Percentiles rank a stretch among this genome's conserved stretches.
Evolutionary conservation across 306 rosid genomes (phyloP).

Genomic region (Comarum palustre): DNA sequence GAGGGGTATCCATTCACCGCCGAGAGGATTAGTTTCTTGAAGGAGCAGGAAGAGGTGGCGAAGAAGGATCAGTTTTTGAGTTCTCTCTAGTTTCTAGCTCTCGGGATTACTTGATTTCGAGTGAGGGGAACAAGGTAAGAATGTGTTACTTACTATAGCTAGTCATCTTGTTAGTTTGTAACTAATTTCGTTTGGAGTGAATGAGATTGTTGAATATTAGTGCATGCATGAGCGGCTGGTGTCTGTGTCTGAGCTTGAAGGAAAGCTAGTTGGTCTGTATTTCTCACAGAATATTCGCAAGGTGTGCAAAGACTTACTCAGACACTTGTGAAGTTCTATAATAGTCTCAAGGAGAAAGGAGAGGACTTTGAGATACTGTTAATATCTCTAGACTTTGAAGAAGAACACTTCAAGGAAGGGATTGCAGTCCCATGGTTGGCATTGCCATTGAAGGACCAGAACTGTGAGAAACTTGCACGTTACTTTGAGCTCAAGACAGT

Average conservation of each 20-base stretch:
- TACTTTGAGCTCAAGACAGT: slow-evolving; percentile 38
- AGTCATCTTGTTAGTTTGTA: neutral
- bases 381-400: slow-evolving; percentile 38
- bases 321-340: slow-evolving; percentile 34
- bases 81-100: slow-evolving; percentile 40
- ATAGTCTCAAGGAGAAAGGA: slow-evolving; percentile 42
- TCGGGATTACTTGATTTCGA: slow-evolving; percentile 42
- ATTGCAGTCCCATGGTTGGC: slow-evolving; percentile 45
- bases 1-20: slow-evolving; percentile 45
- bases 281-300: slow-evolving; percentile 23
- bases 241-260: slow-evolving; percentile 47
- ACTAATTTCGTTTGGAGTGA: neutral
- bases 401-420: slow-evolving; percentile 32
- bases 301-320: slow-evolving; percentile 32
- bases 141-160: neutral
- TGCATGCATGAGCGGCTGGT: slow-evolving; percentile 27
- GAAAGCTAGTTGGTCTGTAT: slow-evolving; percentile 45
- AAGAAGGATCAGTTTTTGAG: slow-evolving; percentile 37
- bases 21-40: slow-evolving; percentile 30
- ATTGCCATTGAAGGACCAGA: slow-evolving; percentile 44
- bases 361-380: slow-evolving; percentile 51
- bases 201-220: neutral
- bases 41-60: slow-evolving; percentile 30
- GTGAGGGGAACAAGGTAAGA: slow-evolving; percentile 38
- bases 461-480: slow-evolving; percentile 29